Conservation (phyloP, 2,329 filamentous ascomycete species). For the Exophiala alcalophila region DNA sequence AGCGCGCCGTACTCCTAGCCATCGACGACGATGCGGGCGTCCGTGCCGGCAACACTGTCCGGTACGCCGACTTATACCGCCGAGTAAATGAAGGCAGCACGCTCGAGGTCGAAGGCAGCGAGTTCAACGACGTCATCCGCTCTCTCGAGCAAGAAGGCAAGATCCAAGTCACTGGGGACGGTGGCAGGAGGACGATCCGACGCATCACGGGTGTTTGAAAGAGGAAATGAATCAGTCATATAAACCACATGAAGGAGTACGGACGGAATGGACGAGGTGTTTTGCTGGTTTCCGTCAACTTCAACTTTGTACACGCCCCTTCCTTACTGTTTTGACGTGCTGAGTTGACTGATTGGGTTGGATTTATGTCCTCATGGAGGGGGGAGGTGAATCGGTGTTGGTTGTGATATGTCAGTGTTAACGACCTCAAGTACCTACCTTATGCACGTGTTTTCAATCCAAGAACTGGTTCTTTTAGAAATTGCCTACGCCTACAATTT, state of each 20-base stretch:
- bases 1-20: slow-evolving; percentile 68
- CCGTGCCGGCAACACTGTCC: slow-evolving; percentile 58
- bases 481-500: too few relatives aligned
- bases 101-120: slow-evolving; percentile 66
- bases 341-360: too few relatives aligned
- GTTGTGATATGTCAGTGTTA: too few relatives aligned
- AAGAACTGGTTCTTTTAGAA: too few relatives aligned
- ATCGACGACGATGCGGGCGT: slow-evolving; percentile 63
- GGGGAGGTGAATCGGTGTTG: too few relatives aligned
- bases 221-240: slow-evolving; percentile 47
- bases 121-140: slow-evolving; percentile 80
- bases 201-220: slow-evolving; percentile 58
- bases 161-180: slow-evolving; percentile 78
- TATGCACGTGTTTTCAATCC: too few relatives aligned
- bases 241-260: slow-evolving; percentile 81
- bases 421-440: too few relatives aligned
- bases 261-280: too few relatives aligned
- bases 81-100: slow-evolving; percentile 69
- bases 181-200: slow-evolving; percentile 75
- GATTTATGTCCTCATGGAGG: too few relatives aligned
- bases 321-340: too few relatives aligned
- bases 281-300: too few relatives aligned
- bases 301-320: too few relatives aligned
- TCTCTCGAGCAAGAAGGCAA: slow-evolving; percentile 79
- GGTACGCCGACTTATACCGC: slow-evolving; percentile 75